A percentile compares a stretch with the other conserved stretches of the same genome.
Conservation (phyloP, 148 eudicot species). For the Polygonum aviculare region DNA sequence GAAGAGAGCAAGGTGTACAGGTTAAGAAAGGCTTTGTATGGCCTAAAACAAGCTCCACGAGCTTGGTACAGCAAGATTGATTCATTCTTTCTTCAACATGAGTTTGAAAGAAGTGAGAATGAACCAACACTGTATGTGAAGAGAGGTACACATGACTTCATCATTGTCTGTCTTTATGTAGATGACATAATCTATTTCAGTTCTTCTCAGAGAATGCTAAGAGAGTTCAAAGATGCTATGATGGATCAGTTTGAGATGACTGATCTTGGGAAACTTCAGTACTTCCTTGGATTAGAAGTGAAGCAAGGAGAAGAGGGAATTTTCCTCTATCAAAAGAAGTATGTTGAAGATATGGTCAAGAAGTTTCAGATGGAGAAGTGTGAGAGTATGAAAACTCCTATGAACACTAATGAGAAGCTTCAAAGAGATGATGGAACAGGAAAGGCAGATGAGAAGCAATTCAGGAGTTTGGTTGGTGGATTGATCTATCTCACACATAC, state of each 20-base stretch:
- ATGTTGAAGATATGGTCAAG: constrained; percentile 6
- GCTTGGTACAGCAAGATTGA: constrained; percentile 11
- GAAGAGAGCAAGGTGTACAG: constrained; percentile 3
- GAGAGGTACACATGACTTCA: no score
- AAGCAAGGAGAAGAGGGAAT: constrained; percentile 7
- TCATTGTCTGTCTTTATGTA: no score
- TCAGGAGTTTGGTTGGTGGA: constrained; percentile 15
- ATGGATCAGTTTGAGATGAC: no score
- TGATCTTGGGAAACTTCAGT: no score
- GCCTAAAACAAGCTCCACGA: constrained; percentile 14
- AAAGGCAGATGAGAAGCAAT: constrained; percentile 11
- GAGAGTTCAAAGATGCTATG: no score
- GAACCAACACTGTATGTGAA: no score
- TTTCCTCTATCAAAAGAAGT: constrained; percentile 15
- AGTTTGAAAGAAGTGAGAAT: background rate
- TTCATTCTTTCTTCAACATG: constrained; percentile 1
- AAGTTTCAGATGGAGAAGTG: constrained; percentile 5
- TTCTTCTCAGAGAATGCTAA: no score
- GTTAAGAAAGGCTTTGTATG: background rate
- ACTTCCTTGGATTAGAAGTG: constrained; percentile 17
- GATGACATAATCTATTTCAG: no score
- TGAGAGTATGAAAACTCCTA: constrained; percentile 13
- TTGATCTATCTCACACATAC: constrained; percentile 14
- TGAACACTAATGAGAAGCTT: constrained; percentile 8
- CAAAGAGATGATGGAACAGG: background rate